These are phyloP conservation scores for Neofusicoccum sp. DNA, from an alignment of 2,329 filamentous ascomycete species.

Conservation along the genomic window DNA sequence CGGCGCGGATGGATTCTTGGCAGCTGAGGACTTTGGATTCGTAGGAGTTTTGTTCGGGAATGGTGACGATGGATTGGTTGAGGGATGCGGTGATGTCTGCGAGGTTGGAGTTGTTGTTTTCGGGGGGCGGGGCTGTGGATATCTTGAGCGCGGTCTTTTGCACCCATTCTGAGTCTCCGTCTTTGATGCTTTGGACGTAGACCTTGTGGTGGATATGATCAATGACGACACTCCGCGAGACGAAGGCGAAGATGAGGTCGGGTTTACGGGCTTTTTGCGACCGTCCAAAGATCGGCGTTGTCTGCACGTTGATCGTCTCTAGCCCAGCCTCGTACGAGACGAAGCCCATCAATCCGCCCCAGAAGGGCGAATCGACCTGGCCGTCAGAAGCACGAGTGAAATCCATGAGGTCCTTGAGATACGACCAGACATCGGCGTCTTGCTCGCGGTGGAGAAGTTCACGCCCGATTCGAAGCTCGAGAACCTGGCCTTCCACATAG, in stretches of 20 bases:
- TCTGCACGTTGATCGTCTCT: conserved; percentile 56
- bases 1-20: conserved; percentile 71
- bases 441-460: conserved; percentile 32
- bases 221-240: conserved; percentile 75
- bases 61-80: neutral
- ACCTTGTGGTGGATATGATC: conserved; percentile 67
- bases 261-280: conserved; percentile 45
- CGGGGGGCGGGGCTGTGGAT: neutral
- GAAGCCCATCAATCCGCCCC: conserved; percentile 83
- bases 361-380: conserved; percentile 58
- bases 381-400: conserved; percentile 31
- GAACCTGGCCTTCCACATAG: conserved; percentile 29
- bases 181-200: conserved; percentile 69
- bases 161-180: conserved; percentile 52
- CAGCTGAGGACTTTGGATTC: conserved; percentile 47
- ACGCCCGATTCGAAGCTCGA: conserved; percentile 35
- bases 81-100: neutral
- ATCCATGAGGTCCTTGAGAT: conserved; percentile 43
- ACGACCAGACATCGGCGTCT: conserved; percentile 41
- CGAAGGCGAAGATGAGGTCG: conserved; percentile 76
- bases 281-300: neutral
- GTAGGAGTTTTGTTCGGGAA: neutral
- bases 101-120: neutral
- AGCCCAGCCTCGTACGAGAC: conserved; percentile 84
- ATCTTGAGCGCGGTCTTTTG: conserved; percentile 29